Evolutionary conservation across 805 yeast species (phyloP).

Genomic region (Kluyveromyces nonfermentans): DNA sequence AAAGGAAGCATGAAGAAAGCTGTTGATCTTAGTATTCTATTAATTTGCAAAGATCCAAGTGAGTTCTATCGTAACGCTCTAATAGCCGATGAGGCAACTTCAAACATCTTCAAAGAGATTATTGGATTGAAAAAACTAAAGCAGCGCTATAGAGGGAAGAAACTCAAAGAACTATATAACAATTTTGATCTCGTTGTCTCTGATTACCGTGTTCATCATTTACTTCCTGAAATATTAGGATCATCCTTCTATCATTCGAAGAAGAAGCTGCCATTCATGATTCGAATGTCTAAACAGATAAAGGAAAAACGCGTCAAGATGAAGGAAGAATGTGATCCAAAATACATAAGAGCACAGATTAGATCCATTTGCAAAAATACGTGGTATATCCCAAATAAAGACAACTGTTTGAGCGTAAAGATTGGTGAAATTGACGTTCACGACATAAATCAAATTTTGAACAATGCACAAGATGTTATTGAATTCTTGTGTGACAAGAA

Average conservation of each 20-base stretch:
- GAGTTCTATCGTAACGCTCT: slow-evolving; percentile 43
- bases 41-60: slow-evolving; percentile 70
- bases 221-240: slow-evolving; percentile 51
- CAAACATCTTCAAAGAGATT: slow-evolving; percentile 53
- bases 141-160: slow-evolving; percentile 35
- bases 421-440: slow-evolving; percentile 39
- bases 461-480: slow-evolving; percentile 27
- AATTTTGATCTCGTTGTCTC: slow-evolving; percentile 61
- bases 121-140: slow-evolving; percentile 50
- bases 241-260: slow-evolving; percentile 52
- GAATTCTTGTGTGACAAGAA: slow-evolving; percentile 39
- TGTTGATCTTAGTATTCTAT: slow-evolving; percentile 41
- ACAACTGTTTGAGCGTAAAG: slow-evolving; percentile 49
- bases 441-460: slow-evolving; percentile 16
- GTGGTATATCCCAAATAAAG: slow-evolving; percentile 50
- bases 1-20: slow-evolving; percentile 39
- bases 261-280: slow-evolving; percentile 57
- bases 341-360: slow-evolving; percentile 54
- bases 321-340: slow-evolving; percentile 55
- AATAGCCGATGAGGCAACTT: slow-evolving; percentile 43
- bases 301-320: slow-evolving; percentile 34
- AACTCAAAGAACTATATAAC: slow-evolving; percentile 40
- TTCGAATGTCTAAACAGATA: slow-evolving; percentile 41
- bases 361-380: slow-evolving; percentile 57
- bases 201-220: slow-evolving; percentile 57